Conservation (phyloP, 2,329 filamentous ascomycete genomes). For the Elsinoe arachidis region DNA sequence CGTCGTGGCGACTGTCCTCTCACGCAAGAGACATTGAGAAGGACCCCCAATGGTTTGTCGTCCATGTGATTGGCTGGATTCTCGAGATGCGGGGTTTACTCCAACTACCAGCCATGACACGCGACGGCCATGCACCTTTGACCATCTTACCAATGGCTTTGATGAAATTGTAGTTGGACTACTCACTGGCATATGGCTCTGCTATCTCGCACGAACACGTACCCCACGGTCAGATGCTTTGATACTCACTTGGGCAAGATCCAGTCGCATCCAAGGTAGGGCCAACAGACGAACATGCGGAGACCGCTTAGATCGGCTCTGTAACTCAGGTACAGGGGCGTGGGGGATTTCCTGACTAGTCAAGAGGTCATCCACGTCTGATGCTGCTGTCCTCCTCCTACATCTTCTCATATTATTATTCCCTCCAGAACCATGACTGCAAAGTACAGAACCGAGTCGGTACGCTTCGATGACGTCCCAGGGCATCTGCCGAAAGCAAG, state of each 20-base stretch:
- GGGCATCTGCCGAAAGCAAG: slow-evolving; percentile 9
- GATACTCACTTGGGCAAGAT: too few relatives aligned
- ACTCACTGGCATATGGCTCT: too few relatives aligned
- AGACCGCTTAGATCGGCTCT: background rate
- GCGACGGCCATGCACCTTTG: too few relatives aligned
- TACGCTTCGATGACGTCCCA: slow-evolving; percentile 10
- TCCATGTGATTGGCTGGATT: background rate
- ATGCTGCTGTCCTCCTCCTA: background rate
- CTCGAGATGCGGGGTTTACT: background rate
- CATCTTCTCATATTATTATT: background rate
- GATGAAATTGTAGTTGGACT: too few relatives aligned
- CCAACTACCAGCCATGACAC: background rate
- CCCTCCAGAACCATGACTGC: background rate
- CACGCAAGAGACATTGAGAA: too few relatives aligned
- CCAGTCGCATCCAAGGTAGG: too few relatives aligned
- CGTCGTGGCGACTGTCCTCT: too few relatives aligned
- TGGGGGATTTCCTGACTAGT: slow-evolving; percentile 5
- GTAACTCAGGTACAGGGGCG: background rate
- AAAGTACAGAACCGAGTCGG: slow-evolving; percentile 6
- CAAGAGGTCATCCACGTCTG: background rate
- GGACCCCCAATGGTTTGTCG: too few relatives aligned
- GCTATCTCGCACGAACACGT: too few relatives aligned
- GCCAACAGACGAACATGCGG: background rate
- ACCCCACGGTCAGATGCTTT: too few relatives aligned
- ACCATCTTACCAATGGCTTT: too few relatives aligned